Evolutionary conservation across 192 early-diverging fungal genomes (phyloP), one percentile per base, ranked within the genome.

Genomic region (Mortierella antarctica): DNA sequence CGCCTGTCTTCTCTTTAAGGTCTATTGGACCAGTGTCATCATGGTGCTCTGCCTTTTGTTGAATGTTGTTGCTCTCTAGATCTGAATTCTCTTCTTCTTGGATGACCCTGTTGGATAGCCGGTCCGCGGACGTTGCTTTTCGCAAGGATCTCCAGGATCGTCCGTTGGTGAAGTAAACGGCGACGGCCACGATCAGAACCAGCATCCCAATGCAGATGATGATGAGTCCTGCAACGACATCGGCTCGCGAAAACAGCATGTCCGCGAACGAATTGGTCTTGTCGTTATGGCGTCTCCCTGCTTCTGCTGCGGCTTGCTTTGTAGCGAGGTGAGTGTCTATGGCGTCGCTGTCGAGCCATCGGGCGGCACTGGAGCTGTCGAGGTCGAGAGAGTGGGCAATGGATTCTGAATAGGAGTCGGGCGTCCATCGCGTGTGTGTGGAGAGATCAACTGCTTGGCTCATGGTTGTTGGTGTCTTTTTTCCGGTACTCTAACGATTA

Each of bases 191-290:
- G 12, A 74, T 62, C 13, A 74, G 49, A 3, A 68, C 58, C 31
- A 74, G 4, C 65, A 74, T 74, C 11, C 73, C 73, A 7, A 62
- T 42, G n/a, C 39, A 54, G 17, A 74, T 67, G n/a, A 74, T 59
- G 8, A 62, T 50, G 5, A 74, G 58, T 3, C 73, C 73, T 21
- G 65, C 73, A 46, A 67, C 52, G 31, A 74, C 59, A 18, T 66
- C 58, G 0, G 58, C 73, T 23, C 58, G 20, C 7, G 72, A 61
- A 5, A 39, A 23, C 40, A 52, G 3, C 1, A 31, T 31, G 51
- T 18, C 11, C 15, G 39, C 31, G 13, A 49, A 31, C 31, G 31
- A 31, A 31, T 31, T 31, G 31, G 31, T 31, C 31, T 31, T 31
- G 1, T 31, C 31, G 31, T 31, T 31, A 31, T 31, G 31, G 3